Base-by-base conservation (phyloP, 306 rosid genomes). In the Vigna trinervia region DNA sequence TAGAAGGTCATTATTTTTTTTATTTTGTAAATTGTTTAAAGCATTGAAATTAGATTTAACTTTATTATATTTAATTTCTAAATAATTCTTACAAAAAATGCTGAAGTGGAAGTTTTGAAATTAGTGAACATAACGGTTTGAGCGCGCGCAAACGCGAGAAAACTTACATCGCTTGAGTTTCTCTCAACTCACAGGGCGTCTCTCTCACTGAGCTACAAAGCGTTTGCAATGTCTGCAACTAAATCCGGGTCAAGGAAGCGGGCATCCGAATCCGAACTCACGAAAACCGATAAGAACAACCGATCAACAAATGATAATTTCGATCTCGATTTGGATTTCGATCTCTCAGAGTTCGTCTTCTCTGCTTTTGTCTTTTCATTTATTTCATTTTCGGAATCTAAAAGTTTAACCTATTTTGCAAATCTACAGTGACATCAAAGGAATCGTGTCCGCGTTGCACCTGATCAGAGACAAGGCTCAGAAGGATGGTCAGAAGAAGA, bases 401-500 rank as follows among this genome's bases (percentile, higher is more conserved):
- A 57, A 73, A 53, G 10, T 61, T 58, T 76, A 26, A 17, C 52
- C 0, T 3, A 5, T 17, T 63, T 50, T 71, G 28, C 36, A 3
- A 83, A 72, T 56, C 38, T 86, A 68, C 85, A 94, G 97, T 79
- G 96, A 94, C 64, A 82, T 94, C 76, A 89, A 92, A 79, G 97
- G 97, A 56, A 82, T 94, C 62, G 84, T 94, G 81, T 88, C 96
- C 34, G 97, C 97, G 65, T 82, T 94, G 81, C 87, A 94, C 28
- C 92, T 86, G 82, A 92, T 94, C 71, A 83, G 84, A 83, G 97
- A 91, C 77, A 92, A 85, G 78, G 90, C 98, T 69, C 96, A 92
- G 71, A 86, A 89, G 84, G 98, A 94, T 60, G 97, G 90, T 51
- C 94, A 87, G 88, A 94, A 92, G 92, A 92, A 92, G 94, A 94